These are phyloP conservation scores for Aspergillus sparsus DNA, from an alignment of 495 filamentous ascomycete species.

Conservation along the genomic window DNA sequence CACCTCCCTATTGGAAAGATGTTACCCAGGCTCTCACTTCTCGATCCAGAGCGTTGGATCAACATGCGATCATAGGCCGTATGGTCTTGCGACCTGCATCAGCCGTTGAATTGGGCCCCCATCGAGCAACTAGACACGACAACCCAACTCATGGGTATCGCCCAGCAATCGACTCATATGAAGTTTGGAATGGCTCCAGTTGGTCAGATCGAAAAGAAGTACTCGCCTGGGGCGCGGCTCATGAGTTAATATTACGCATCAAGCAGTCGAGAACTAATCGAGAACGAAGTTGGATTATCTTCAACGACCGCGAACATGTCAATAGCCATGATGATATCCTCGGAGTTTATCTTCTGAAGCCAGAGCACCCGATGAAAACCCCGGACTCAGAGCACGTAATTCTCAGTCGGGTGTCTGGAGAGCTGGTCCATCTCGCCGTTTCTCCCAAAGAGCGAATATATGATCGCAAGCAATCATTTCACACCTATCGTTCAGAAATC, in stretches of 20 bases:
- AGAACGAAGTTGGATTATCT: conserved; percentile 49
- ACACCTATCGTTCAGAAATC: conserved; percentile 32
- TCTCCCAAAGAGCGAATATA: conserved; percentile 28
- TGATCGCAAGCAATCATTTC: conserved; percentile 37
- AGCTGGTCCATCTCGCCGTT: conserved; percentile 41
- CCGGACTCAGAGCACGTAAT: conserved; percentile 40
- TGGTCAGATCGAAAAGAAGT: conserved; percentile 60
- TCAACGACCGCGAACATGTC: conserved; percentile 49
- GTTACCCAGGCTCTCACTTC: conserved; percentile 58
- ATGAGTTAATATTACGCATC: conserved; percentile 53
- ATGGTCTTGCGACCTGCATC: conserved; percentile 47
- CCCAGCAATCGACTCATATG: conserved; percentile 63
- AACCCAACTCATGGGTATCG: conserved; percentile 66
- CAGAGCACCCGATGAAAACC: conserved; percentile 36
- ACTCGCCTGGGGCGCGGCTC: conserved; percentile 62
- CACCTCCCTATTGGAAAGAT: conserved; percentile 51
- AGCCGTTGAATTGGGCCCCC: conserved; percentile 32
- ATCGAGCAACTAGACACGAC: conserved; percentile 33
- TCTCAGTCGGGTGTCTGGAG: conserved; percentile 42
- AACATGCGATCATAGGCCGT: conserved; percentile 57
- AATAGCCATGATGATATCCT: conserved; percentile 68
- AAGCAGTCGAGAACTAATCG: conserved; percentile 31
- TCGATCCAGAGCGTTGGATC: conserved; percentile 60
- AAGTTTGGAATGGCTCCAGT: conserved; percentile 49
- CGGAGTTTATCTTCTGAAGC: conserved; percentile 53